These are phyloP conservation scores for Condylostoma magnum DNA, from an alignment of 169 alveolate species.

Conservation along the genomic window DNA sequence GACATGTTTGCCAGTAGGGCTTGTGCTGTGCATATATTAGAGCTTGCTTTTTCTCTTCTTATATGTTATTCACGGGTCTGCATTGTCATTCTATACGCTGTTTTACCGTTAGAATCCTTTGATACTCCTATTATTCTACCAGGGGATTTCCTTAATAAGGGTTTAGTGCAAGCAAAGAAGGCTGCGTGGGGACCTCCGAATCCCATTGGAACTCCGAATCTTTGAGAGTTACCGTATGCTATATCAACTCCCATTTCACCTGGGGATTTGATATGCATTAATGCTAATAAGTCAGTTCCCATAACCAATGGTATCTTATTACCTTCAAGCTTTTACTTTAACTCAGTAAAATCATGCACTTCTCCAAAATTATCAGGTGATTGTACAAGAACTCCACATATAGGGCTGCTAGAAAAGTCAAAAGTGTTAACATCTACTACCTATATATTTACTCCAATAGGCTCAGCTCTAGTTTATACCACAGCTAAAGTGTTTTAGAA, in stretches of 20 bases:
- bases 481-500: conserved; percentile 77
- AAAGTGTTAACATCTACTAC: conserved; percentile 68
- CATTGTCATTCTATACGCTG: conserved; percentile 83
- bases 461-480: conserved; percentile 73
- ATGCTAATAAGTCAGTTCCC: conserved; percentile 72
- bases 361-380: conserved; percentile 80
- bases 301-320: conserved; percentile 54
- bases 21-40: conserved; percentile 90
- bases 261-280: conserved; percentile 64
- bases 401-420: conserved; percentile 55
- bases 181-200: conserved; percentile 92
- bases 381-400: conserved; percentile 74
- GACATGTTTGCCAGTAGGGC: conserved; percentile 85
- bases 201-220: conserved; percentile 89
- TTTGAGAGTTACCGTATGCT: conserved; percentile 76
- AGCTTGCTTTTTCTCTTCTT: conserved; percentile 84
- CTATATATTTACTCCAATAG: conserved; percentile 62
- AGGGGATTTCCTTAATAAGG: conserved; percentile 79
- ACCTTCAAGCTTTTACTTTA: conserved; percentile 49
- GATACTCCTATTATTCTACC: conserved; percentile 87
- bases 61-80: conserved; percentile 90
- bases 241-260: conserved; percentile 85
- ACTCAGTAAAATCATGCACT: conserved; percentile 56
- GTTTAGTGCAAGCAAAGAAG: conserved; percentile 71
- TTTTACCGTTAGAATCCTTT: conserved; percentile 71